Conservation (phyloP, 176 grass and related monocot species). For the Pontederia paniculata region DNA sequence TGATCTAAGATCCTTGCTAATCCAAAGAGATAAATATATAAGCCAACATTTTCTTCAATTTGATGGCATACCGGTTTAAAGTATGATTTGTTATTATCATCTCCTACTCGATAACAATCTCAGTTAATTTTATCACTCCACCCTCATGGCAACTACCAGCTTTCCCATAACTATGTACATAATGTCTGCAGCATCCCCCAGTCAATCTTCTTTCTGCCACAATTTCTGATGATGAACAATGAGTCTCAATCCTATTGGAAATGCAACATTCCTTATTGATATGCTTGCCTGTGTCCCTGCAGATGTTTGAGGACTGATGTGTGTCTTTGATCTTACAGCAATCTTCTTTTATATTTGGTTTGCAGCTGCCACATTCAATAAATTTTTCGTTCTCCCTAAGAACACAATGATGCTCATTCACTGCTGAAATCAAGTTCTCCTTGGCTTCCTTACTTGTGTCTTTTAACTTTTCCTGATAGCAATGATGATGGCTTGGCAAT, state of each 20-base stretch:
- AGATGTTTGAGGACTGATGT: not conserved
- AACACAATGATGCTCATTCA: constrained; percentile 7
- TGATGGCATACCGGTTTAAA: constrained; percentile 1
- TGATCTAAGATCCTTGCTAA: not conserved
- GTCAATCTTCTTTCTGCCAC: constrained; percentile 18
- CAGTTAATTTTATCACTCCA: constrained; percentile 42
- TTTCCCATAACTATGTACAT: constrained; percentile 31
- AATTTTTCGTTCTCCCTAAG: constrained; percentile 1
- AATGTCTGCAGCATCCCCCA: constrained; percentile 48
- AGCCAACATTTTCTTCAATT: not conserved
- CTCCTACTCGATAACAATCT: constrained; percentile 67
- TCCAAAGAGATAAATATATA: not conserved
- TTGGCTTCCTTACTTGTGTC: constrained; percentile 12
- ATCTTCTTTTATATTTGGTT: constrained; percentile 4
- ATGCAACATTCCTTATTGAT: constrained; percentile 16
- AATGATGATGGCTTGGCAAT: constrained; percentile 21
- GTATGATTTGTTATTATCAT: not conserved
- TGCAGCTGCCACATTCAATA: constrained; percentile 10
- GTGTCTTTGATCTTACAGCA: constrained; percentile 8
- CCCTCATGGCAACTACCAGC: constrained; percentile 46
- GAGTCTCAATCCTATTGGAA: constrained; percentile 20
- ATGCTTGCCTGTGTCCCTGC: constrained; percentile 7
- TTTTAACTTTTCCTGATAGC: constrained; percentile 27
- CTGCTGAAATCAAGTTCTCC: constrained; percentile 25
- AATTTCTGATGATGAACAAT: constrained; percentile 29